Evolutionary conservation across 495 filamentous ascomycete genomes (phyloP), one percentile per base, ranked within the genome.

Genomic region (Astrothelium subdiscretum): DNA sequence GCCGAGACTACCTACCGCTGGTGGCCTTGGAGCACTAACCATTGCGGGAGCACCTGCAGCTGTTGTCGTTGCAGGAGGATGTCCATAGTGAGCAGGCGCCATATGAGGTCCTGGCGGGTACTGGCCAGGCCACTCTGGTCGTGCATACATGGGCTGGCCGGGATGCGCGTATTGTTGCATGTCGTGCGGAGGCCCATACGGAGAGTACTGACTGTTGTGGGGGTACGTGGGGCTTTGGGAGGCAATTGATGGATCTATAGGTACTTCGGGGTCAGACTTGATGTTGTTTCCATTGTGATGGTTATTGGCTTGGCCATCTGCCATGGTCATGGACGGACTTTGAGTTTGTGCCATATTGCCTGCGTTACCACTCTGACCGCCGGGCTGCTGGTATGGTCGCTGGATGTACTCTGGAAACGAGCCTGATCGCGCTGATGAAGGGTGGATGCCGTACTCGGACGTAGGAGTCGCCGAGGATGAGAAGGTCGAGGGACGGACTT

Each of bases 221-320:
- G 89, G 85, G 71, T 96, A 96, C 66, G 90, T 89, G 59, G 92
- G 90, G 79, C 91, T 96, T 63, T 90, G 86, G 68, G 88, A 87
- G 74, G 94, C 88, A 68, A 97, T 94, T 68, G 91, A 92, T 66
- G 92, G 91, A 95, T 98, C 94, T 97, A 96, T 88, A 88, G 90
- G 91, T 79, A 94, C 83, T 83, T 90, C 86, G 84, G 82, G 81
- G 91, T 96, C 87, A 96, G 90, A 92, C 76, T 89, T 90, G 74
- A 83, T 80, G 79, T 85, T 85, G 72, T 84, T 78, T 70, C 81
- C 78, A 70, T 76, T 78, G 75, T 80, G 77, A 78, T 76, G 75
- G 77, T 80, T 80, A 77, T 87, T 82, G 81, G 82, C 80, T 76
- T 83, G 82, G 76, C 83, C 85, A 87, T 87, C 84, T 80, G 83